Conservation (phyloP, 2,329 filamentous ascomycete species). For the Ceratocystis variospora region DNA sequence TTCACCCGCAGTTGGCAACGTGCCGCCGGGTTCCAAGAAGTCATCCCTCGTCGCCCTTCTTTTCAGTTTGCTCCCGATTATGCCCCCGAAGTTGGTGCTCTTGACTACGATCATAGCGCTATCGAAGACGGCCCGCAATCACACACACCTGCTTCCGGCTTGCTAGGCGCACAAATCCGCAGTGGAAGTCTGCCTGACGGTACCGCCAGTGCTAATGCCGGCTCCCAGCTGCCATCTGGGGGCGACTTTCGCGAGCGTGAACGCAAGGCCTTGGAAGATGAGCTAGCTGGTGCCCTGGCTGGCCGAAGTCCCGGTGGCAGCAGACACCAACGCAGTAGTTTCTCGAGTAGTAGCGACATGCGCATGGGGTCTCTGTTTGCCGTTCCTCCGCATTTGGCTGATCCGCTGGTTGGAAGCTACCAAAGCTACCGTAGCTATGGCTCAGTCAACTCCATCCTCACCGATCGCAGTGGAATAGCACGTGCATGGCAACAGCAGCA, state of each 20-base stretch:
- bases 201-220: too few species aligned
- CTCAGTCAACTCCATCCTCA: conserved; percentile 28
- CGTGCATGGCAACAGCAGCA: conserved; percentile 24
- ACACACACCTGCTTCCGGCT: conserved; percentile 28
- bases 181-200: conserved; percentile 20
- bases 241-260: conserved; percentile 34
- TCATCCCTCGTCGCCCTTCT: conserved; percentile 64
- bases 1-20: conserved; percentile 88
- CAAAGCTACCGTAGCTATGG: conserved; percentile 43
- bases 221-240: background rate
- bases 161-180: conserved; percentile 41
- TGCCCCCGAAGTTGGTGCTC: conserved; percentile 28
- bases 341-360: conserved; percentile 20
- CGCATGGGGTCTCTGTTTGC: conserved; percentile 41
- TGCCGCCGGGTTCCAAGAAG: conserved; percentile 75
- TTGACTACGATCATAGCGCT: conserved; percentile 19
- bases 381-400: conserved; percentile 46
- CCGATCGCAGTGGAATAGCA: conserved; percentile 15
- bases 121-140: conserved; percentile 21
- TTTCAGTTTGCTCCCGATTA: conserved; percentile 53
- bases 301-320: background rate
- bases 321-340: conserved; percentile 9
- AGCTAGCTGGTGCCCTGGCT: conserved; percentile 22
- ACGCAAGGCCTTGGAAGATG: conserved; percentile 32
- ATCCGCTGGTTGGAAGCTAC: conserved; percentile 60